Evolutionary conservation across 2,329 filamentous ascomycete genomes (phyloP), one percentile per base, ranked within the genome.

Genomic region (Fusarium fracticaudum): DNA sequence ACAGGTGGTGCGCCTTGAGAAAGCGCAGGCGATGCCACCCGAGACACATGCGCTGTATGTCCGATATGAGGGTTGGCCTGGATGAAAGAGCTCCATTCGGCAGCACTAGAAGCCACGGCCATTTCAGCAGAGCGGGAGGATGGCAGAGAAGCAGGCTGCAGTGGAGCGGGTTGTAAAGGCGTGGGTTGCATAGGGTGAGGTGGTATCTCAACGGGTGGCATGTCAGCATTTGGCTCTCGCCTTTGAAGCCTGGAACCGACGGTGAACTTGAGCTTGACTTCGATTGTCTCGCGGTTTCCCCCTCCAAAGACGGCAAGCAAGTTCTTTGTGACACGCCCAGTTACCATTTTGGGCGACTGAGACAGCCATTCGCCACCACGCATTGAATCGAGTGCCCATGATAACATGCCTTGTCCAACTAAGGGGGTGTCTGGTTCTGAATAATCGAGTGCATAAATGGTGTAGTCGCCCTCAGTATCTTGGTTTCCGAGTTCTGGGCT

Each of bases 401-500:
- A 98, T 26, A 99, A 87, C 91, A 98, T 94, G 60, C 97, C 96
- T 83, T 99, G 96, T 29, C 96, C 96, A 31, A 98, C 96, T 64
- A 98, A 88, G 60, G 97, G 96, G 24, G 92, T 94, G 80, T 98
- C 95, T 73, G 94, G 93, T 84, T 99, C 96, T 18, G 96, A 98
- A 82, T 96, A 98, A 83, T 99, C 96, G 85, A 94, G 94, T 37
- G 96, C 95, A 83, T 99, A 99, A 64, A 99, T 91, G n/a, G 95
- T 96, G 84, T 96, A 99, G 84, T 99, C 95, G 82, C 90, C 85
- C 84, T 99, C 95, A 83, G 90, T 85, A 85, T 84, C 92, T 81
- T 86, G 92, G 86, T 80, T 90, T 14, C 78, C 77, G 51, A 99
- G 88, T 84, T 99, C 96, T 43, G 96, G 96, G 80, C 96, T 98